These are phyloP conservation scores for Podosphaera fusca DNA, from an alignment of 2,329 filamentous ascomycete genomes.

Conservation along the genomic window DNA sequence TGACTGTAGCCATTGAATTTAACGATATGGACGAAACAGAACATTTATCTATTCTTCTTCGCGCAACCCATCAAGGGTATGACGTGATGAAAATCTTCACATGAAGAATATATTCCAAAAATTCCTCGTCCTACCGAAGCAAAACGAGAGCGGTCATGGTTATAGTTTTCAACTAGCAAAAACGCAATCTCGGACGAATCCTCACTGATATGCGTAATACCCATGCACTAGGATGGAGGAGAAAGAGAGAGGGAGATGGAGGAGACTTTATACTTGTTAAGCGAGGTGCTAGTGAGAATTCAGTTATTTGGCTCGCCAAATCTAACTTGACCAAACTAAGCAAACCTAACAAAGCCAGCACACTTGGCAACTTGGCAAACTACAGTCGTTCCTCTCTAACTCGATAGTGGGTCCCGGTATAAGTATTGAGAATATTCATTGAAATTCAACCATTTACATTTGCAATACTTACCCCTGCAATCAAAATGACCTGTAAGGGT, in stretches of 20 bases:
- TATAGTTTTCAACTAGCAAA: conserved; percentile 42
- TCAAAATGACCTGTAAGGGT: too few relatives aligned
- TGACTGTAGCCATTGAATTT: conserved; percentile 26
- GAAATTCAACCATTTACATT: too few relatives aligned
- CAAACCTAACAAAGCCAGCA: too few relatives aligned
- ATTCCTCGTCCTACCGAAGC: conserved; percentile 52
- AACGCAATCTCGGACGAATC: conserved; percentile 60
- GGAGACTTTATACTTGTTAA: neutral
- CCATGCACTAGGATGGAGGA: conserved; percentile 37
- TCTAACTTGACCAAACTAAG: too few relatives aligned
- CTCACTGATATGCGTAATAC: conserved; percentile 69
- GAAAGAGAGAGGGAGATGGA: conserved; percentile 15
- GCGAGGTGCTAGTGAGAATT: too few relatives aligned
- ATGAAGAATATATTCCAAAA: conserved; percentile 36
- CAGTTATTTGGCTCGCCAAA: too few relatives aligned
- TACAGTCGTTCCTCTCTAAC: too few relatives aligned
- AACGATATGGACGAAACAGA: neutral
- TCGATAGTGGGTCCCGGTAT: too few relatives aligned
- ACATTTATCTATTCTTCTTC: conserved; percentile 22
- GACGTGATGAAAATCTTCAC: conserved; percentile 28
- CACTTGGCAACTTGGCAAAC: too few relatives aligned
- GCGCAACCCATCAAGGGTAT: conserved; percentile 20
- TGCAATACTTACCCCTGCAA: too few relatives aligned
- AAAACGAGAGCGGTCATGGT: conserved; percentile 51
- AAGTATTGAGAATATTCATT: too few relatives aligned